Evolutionary conservation across 768 basidiomycete genomes (phyloP), one percentile per base, ranked within the genome.

Genomic region (Trametes coccinea): DNA sequence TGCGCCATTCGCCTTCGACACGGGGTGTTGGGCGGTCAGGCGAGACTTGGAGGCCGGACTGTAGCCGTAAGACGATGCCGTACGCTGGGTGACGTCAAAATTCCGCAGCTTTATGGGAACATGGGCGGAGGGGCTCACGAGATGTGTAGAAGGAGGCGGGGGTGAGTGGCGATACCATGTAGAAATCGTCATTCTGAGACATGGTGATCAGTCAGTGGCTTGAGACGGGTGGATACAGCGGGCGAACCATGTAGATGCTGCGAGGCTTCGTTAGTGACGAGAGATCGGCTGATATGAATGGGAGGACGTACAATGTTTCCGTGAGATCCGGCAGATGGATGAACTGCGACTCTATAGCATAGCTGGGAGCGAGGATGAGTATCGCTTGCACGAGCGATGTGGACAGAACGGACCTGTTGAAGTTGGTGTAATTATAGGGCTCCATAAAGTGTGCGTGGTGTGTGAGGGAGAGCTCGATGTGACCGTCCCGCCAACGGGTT

Each of bases 171-270:
- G 64, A 59, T 30, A 67, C 22, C 61, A 79, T 63, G 66, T 75
- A 80, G 55, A 77, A 75, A 65, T 80, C 79, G 64, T 80, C 78
- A 61, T 80, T 80, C 68, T 75, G 60, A 11, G 34, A 17, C 17
- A 5, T 7, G 29, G 16, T 5, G 30, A 30, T 34, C 44, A 40
- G 56, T 45, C 34, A 30, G 27, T 8, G 14, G 11, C 2, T n/a
- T 30, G n/a, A 41, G 9, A 14, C 2, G n/a, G 30, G 10, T 17
- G 27, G 46, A 33, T n/a, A 10, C 22, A 52, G 16, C 5, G 10
- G 9, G 49, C 69, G 33, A 10, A 71, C 70, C 64, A 69, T 61
- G 54, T 71, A 71, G 49, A 71, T 54, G 60, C 70, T 71, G 55
- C 13, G 30, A 16, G 30, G 33, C 37, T 6, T 13, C 22, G 22